Percentiles rank a stretch among this genome's conserved stretches.
Evolutionary conservation across 1,284 basidiomycete species (phyloP).

Genomic region (Cryptococcus wingfieldii): DNA sequence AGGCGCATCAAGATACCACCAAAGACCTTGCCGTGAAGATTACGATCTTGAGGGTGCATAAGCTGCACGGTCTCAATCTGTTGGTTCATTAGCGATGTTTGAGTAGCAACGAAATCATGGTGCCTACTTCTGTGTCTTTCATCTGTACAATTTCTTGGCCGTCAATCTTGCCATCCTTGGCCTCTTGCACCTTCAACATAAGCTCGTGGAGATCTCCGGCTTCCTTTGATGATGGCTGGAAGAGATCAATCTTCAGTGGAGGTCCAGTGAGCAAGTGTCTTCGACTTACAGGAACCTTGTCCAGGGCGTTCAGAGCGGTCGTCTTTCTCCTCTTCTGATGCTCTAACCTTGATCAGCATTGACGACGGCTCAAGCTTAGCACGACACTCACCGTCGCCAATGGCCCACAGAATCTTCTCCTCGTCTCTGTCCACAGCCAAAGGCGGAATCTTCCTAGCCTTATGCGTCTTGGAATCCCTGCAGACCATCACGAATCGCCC

Average conservation of each 20-base stretch:
- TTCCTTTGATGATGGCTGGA: slow-evolving; percentile 60
- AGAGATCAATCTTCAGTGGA: neutral
- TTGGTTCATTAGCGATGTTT: neutral
- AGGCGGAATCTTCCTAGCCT: slow-evolving; percentile 62
- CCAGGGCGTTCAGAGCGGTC: slow-evolving; percentile 58
- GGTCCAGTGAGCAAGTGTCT: neutral
- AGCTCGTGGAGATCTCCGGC: slow-evolving; percentile 63
- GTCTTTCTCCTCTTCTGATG: slow-evolving; percentile 59
- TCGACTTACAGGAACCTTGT: slow-evolving; percentile 56
- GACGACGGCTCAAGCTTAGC: neutral
- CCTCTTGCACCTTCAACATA: slow-evolving; percentile 56
- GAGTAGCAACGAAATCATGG: neutral
- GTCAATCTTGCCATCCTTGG: slow-evolving; percentile 21
- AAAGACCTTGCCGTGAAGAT: slow-evolving; percentile 76
- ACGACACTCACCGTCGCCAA: slow-evolving; percentile 60
- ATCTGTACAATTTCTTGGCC: slow-evolving; percentile 42
- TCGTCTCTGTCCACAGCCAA: slow-evolving; percentile 60
- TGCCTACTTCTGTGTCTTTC: slow-evolving; percentile 40
- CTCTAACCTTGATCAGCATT: slow-evolving; percentile 43
- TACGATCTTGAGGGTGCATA: slow-evolving; percentile 82
- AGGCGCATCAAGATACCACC: slow-evolving; percentile 65
- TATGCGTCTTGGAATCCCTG: slow-evolving; percentile 63
- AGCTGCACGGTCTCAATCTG: slow-evolving; percentile 46
- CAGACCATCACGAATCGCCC: slow-evolving; percentile 79
- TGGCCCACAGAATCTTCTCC: slow-evolving; percentile 60